Base-by-base conservation (phyloP, 768 basidiomycete genomes). In the Auriscalpium microsporum region DNA sequence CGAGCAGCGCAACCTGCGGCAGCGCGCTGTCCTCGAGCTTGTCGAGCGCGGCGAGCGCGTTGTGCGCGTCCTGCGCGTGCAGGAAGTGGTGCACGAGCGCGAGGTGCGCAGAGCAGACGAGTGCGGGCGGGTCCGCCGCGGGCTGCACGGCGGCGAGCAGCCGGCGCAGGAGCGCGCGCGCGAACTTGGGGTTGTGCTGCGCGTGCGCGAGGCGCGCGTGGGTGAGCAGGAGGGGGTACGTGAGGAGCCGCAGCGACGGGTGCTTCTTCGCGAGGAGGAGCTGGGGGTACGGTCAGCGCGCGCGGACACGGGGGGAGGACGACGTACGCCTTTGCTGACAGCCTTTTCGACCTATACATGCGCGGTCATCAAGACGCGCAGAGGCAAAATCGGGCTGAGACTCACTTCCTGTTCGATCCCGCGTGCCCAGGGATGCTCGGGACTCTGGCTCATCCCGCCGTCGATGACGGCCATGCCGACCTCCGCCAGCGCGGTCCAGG, bases 401-500 rank as follows among this genome's bases (percentile, higher is more conserved):
- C 8, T 56, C 19, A 86, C 83, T 65, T 88, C 86, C 0, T 52
- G 65, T 58, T 79, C 80, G 8, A 84, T 69, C 33, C 74, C 79
- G n/a, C 60, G 61, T n/a, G 78, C 69, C 79, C 79, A 75, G 45
- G 64, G 50, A 65, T 77, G 58, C 56, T 71, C 72, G 2, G 68
- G 68, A 23, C 48, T 60, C 36, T 65, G 61, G 47, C 67, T 66
- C 49, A 78, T 69, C 23, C 80, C 78, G 19, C 78, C 75, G 14
- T 69, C 66, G 48, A 81, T 74, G 45, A 81, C 74, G 56, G 72
- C 73, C 64, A 89, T 74, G 3, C 86, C 87, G 1, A 87, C 62
- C 66, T 90, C 88, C 0, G 81, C 87, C 0, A 90, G 60, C 10
- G 78, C 77, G 1, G 82, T 81, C 81, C 84, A 88, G 1, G 86